Base-by-base conservation (phyloP, 2,329 filamentous ascomycete species). In the Colletotrichum lentis region DNA sequence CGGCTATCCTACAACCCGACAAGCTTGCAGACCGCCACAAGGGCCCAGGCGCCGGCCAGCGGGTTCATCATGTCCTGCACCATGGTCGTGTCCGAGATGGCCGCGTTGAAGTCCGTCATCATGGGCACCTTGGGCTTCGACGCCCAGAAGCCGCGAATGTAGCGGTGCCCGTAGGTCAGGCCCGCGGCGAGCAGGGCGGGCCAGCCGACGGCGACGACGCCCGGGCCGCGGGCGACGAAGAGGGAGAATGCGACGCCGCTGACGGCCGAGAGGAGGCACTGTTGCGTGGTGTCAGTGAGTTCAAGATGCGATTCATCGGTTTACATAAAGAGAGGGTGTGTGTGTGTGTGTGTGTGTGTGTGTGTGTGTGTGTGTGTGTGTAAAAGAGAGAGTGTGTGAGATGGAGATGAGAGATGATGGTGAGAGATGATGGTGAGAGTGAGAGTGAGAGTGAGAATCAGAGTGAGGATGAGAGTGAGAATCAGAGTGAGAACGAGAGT, bases 91-190 rank as follows among this genome's bases (percentile, higher is more conserved):
- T 76, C 73, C 10, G 73, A 71, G 46, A 76, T 72, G 22, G 75
- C 75, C 10, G 72, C 72, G 31, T 77, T 77, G 62, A 75, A 77
- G 22, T 76, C 72, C n/a, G 70, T 74, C 64, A 76, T 55, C 43
- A 73, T 47, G 1, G 75, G 75, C 14, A 77, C 70, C 72, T 75
- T 76, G 63, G 63, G 69, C 69, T 75, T 75, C 37, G 66, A 60
- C 11, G 59, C 70, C 75, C 75, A 77, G 60, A 76, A 77, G 4
- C 63, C 54, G n/a, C 70, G 65, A 72, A 77, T 74, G 65, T 76
- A 76, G 37, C 53, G 62, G 22, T 70, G 71, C 18, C 67, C 70
- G 43, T 67, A 67, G 16, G 71, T 64, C 37, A 68, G 16, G 1
- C 47, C 69, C 1, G 54, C 69, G 8, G 69, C 70, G 14, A 76